A percentile compares a stretch with the other conserved stretches of the same genome.
Conservation (phyloP, 2,329 filamentous ascomycete genomes). For the Microdochium nivale region DNA sequence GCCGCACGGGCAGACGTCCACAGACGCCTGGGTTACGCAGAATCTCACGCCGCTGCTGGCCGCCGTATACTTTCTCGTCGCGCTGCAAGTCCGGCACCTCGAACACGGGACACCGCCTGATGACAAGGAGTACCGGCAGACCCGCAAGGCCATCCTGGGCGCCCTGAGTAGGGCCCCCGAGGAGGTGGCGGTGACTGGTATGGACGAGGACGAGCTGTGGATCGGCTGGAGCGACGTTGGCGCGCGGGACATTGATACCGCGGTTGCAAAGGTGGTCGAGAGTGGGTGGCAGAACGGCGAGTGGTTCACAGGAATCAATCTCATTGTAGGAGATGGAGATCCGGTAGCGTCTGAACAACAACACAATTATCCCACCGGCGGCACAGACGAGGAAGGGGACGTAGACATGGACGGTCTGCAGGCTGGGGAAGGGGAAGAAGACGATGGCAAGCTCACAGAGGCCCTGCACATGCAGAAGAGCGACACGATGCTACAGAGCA, state of each 20-base stretch:
- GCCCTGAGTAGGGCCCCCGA: slow-evolving; percentile 31
- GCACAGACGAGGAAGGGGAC: slow-evolving; percentile 23
- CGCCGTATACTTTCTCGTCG: slow-evolving; percentile 52
- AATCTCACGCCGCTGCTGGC: slow-evolving; percentile 48
- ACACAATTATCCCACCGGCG: slow-evolving; percentile 1
- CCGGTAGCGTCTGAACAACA: slow-evolving; percentile 1
- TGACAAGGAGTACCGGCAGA: slow-evolving; percentile 33
- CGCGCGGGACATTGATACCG: slow-evolving; percentile 49
- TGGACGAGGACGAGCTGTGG: slow-evolving; percentile 41
- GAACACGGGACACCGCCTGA: slow-evolving; percentile 28
- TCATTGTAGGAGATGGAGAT: slow-evolving; percentile 32
- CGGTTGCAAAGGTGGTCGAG: slow-evolving; percentile 49
- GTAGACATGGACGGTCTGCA: slow-evolving; percentile 12
- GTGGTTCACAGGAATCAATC: slow-evolving; percentile 53
- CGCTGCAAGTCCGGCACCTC: slow-evolving; percentile 36
- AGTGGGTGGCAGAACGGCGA: slow-evolving; percentile 50
- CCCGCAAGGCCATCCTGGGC: slow-evolving; percentile 36
- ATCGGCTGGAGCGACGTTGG: slow-evolving; percentile 41
- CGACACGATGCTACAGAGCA: slow-evolving; percentile 68
- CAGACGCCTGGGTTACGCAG: slow-evolving; percentile 38
- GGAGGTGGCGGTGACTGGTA: slow-evolving; percentile 25
- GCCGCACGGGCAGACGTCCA: slow-evolving; percentile 31
- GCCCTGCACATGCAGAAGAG: slow-evolving; percentile 35
- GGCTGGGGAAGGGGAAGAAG: no score
- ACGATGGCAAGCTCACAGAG: slow-evolving; percentile 3